Percentiles rank a stretch among this genome's conserved stretches.
Evolutionary conservation across 2,329 filamentous ascomycete species (phyloP).

Genomic region (Aspergillus neotritici): DNA sequence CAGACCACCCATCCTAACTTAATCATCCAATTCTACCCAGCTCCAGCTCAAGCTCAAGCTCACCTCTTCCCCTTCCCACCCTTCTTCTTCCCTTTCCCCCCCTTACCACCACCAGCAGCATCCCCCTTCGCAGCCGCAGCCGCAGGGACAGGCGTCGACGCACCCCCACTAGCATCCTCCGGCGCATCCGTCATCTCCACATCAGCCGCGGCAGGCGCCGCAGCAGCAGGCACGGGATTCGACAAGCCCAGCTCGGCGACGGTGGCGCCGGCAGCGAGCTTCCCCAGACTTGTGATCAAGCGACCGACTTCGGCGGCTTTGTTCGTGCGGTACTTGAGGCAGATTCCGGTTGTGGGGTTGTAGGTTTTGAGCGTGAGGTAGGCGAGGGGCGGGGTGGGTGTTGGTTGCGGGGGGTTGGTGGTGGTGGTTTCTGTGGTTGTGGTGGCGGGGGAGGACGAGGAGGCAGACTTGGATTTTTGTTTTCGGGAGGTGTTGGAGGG

Average conservation of each 20-base stretch:
- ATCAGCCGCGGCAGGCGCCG: conserved; percentile 31
- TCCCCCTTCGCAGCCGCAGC: conserved; percentile 16
- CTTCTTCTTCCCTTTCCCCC: conserved; percentile 49
- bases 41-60: no score
- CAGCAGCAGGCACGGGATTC: conserved; percentile 24
- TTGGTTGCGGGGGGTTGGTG: conserved; percentile 53
- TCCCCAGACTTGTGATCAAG: conserved; percentile 69
- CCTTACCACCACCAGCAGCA: conserved; percentile 23
- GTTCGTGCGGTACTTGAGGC: conserved; percentile 84
- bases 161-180: conserved; percentile 16
- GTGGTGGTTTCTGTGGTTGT: conserved; percentile 20
- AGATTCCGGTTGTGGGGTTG: conserved; percentile 73
- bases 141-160: neutral
- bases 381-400: conserved; percentile 61
- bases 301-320: conserved; percentile 87
- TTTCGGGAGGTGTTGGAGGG: conserved; percentile 23
- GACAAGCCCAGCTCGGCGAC: conserved; percentile 50
- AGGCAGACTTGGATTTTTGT: conserved; percentile 29
- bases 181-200: conserved; percentile 31
- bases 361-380: conserved; percentile 82
- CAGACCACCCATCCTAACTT: no score
- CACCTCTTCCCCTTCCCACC: conserved; percentile 69
- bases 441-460: conserved; percentile 19
- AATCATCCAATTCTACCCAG: no score
- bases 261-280: conserved; percentile 62